phyloP scores from a whole-genome alignment of 805 yeast genomes.

The Hanseniaspora lachancei region DNA sequence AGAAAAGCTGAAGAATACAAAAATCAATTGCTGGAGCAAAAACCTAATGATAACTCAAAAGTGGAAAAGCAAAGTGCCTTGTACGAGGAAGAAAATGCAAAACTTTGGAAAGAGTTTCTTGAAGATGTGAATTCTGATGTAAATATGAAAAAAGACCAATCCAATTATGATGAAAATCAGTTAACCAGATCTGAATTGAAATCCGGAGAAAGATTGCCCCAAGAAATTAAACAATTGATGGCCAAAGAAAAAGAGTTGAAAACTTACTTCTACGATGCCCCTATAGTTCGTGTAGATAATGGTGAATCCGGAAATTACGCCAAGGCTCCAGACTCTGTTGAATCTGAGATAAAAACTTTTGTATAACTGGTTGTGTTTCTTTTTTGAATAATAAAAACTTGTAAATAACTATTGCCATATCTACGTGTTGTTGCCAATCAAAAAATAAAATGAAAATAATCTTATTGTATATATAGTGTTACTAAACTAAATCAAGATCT shows the following conservation, averaged over 20 bases:
- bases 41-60: background rate
- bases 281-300: conserved; percentile 7
- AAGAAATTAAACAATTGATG: conserved; percentile 24
- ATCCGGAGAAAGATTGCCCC: conserved; percentile 26
- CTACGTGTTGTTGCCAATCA: too few species aligned
- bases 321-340: background rate
- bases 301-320: conserved; percentile 13
- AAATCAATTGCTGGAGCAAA: conserved; percentile 10
- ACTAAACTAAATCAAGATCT: conserved; percentile 4
- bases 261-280: conserved; percentile 8
- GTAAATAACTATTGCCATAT: too few species aligned
- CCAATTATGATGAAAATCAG: conserved; percentile 19
- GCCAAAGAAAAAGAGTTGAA: conserved; percentile 13
- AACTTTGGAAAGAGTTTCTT: conserved; percentile 1
- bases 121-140: conserved; percentile 18
- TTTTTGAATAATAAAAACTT: background rate
- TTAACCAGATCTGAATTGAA: conserved; percentile 22
- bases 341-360: conserved; percentile 25
- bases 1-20: conserved; percentile 20
- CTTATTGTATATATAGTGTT: background rate
- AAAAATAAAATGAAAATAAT: too few species aligned
- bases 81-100: background rate
- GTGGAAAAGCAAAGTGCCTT: background rate
- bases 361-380: conserved; percentile 19
- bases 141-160: conserved; percentile 16